These are phyloP conservation scores for Diaporthe destruens DNA, from an alignment of 2,329 filamentous ascomycete genomes.

Conservation along the genomic window DNA sequence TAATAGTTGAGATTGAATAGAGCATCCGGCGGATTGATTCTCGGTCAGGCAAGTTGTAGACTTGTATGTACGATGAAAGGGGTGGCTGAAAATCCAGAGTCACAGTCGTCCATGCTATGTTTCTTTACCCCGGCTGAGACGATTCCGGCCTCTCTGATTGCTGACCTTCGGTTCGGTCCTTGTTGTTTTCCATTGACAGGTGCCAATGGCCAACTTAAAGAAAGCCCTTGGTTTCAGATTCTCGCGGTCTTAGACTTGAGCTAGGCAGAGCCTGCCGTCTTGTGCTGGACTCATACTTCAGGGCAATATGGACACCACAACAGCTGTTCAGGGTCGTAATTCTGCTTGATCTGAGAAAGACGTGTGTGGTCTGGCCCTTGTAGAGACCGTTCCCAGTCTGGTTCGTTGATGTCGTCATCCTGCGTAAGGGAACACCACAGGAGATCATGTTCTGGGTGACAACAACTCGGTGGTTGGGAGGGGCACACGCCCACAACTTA, in stretches of 20 bases:
- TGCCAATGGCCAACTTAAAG: no score
- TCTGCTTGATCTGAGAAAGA: neutral
- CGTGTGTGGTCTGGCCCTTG: neutral
- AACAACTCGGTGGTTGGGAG: neutral
- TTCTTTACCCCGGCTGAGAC: neutral
- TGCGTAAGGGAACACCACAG: neutral
- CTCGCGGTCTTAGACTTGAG: neutral
- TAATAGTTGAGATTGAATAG: neutral
- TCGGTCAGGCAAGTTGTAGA: neutral
- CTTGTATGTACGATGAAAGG: neutral
- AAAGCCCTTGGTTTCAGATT: no score
- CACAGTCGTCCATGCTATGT: no score
- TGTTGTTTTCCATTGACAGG: neutral
- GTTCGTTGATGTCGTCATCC: neutral
- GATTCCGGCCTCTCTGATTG: no score
- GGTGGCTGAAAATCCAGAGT: neutral
- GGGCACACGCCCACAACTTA: neutral
- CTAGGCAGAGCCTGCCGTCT: neutral
- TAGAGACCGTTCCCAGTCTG: neutral
- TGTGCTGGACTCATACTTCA: neutral
- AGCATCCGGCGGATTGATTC: neutral
- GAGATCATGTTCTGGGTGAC: neutral
- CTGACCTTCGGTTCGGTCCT: neutral
- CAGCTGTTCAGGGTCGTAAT: neutral
- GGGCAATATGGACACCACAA: slow-evolving; percentile 11